Evolutionary conservation across 129 eudicot genomes (phyloP).

Genomic region (Lonicera japonica): DNA sequence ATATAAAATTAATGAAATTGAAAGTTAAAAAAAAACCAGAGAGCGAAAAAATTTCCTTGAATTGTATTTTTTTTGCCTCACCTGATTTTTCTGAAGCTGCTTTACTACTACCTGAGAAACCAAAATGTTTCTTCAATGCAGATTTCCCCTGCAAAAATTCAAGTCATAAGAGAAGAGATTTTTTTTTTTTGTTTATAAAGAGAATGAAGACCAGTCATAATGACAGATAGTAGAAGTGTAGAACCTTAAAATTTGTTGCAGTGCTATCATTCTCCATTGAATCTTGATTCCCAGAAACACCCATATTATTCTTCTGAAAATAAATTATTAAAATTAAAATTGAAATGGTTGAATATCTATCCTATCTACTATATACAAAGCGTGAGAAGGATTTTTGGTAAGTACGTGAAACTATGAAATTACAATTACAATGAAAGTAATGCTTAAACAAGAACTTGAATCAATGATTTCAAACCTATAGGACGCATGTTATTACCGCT

Average conservation of each 20-base stretch:
- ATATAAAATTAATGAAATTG: background rate
- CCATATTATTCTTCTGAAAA: slow-evolving; percentile 28
- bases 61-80: background rate
- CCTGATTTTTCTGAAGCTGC: slow-evolving; percentile 29
- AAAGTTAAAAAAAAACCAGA: background rate
- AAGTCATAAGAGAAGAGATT: background rate
- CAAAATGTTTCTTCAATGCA: slow-evolving; percentile 24
- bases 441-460: too few species aligned
- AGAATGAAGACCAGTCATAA: background rate
- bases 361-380: too few species aligned
- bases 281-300: background rate
- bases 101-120: slow-evolving; percentile 24
- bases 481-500: too few species aligned
- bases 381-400: too few species aligned
- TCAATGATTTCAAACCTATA: too few species aligned
- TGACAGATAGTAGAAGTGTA: slow-evolving; percentile 7
- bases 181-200: background rate
- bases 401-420: too few species aligned
- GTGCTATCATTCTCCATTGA: slow-evolving; percentile 13
- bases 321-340: too few species aligned
- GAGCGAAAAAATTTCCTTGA: background rate
- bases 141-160: slow-evolving; percentile 35
- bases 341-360: too few species aligned
- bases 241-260: slow-evolving; percentile 30
- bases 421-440: too few species aligned